phyloP scores from a whole-genome alignment of 345 rosid genomes.

The Populus alba region DNA sequence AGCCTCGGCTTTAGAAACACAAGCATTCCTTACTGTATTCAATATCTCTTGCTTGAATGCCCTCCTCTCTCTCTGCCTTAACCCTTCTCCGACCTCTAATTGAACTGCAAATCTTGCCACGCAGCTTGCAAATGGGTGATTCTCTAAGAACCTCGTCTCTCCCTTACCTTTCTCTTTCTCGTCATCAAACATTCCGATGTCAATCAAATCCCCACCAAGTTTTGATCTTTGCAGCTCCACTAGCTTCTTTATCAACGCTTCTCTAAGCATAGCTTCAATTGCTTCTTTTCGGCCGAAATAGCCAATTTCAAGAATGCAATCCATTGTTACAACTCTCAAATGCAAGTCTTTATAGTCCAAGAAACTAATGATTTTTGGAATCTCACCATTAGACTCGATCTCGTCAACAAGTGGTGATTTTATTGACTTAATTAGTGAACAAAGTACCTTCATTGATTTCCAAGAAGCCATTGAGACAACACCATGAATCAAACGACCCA shows the following conservation, averaged over 20 bases:
- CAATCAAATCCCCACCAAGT: slow-evolving; percentile 60
- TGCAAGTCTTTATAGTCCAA: slow-evolving; percentile 47
- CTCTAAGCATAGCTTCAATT: slow-evolving; percentile 45
- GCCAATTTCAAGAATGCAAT: slow-evolving; percentile 61
- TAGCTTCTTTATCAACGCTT: slow-evolving; percentile 44
- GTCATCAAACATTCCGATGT: slow-evolving; percentile 26
- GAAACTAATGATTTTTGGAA: slow-evolving; percentile 40
- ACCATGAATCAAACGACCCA: slow-evolving; percentile 47
- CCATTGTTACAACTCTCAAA: slow-evolving; percentile 36
- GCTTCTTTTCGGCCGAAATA: slow-evolving; percentile 69
- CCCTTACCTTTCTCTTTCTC: neutral
- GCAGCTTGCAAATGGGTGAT: slow-evolving; percentile 61
- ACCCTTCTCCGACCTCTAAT: slow-evolving; percentile 68
- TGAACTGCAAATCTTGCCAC: slow-evolving; percentile 74
- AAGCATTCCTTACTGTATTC: slow-evolving; percentile 44
- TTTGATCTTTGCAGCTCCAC: slow-evolving; percentile 62
- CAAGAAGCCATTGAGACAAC: slow-evolving; percentile 37
- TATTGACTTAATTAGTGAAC: slow-evolving; percentile 43
- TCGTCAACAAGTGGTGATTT: slow-evolving; percentile 65
- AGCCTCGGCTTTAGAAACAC: slow-evolving; percentile 52
- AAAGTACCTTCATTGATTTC: slow-evolving; percentile 37
- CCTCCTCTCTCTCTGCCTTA: slow-evolving; percentile 66
- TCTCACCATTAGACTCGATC: slow-evolving; percentile 44
- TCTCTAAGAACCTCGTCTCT: slow-evolving; percentile 35
- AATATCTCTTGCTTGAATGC: slow-evolving; percentile 57